A percentile compares a stretch with the other conserved stretches of the same genome.
These are phyloP conservation scores for Coemansia sp. DNA, from an alignment of 192 early-diverging fungal genomes.

Conservation along the genomic window DNA sequence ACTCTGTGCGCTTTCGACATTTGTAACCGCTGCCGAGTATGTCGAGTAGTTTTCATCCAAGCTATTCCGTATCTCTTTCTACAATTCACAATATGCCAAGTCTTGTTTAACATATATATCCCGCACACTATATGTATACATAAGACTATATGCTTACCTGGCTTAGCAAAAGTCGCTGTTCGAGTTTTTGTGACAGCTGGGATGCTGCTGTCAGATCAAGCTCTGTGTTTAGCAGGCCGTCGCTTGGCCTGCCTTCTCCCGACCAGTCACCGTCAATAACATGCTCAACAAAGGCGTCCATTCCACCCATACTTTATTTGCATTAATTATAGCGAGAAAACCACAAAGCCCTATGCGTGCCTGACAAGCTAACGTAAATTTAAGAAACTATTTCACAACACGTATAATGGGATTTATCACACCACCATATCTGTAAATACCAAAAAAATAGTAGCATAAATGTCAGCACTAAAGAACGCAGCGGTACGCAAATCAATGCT, in stretches of 20 bases:
- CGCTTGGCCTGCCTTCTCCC: background rate
- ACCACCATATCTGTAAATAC: background rate
- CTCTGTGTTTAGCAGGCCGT: background rate
- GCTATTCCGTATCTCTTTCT: constrained; percentile 3
- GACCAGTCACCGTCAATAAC: background rate
- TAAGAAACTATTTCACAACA: background rate
- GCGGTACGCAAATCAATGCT: constrained; percentile 3
- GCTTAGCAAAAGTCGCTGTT: background rate
- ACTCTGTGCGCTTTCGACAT: constrained; percentile 10
- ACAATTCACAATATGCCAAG: background rate
- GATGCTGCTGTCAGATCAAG: background rate
- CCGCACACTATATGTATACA: background rate
- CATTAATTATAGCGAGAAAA: background rate
- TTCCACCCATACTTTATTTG: background rate
- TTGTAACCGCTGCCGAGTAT: constrained; percentile 6
- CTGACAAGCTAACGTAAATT: background rate
- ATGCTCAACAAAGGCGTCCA: constrained; percentile 2
- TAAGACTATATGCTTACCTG: background rate
- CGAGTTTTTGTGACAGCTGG: constrained; percentile 6
- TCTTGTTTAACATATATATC: background rate
- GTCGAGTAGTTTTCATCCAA: constrained; percentile 8
- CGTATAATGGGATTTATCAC: constrained; percentile 6
- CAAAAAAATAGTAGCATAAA: background rate
- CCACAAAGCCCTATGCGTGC: background rate
- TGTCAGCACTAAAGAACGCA: background rate